Conservation (phyloP, 345 rosid genomes). For the Brassica napus region Da-Ae NC_063451.1:45663501-45664000, state of each 20-base stretch:
- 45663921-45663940: conserved; percentile 69
- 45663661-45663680: conserved; percentile 15
- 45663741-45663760: conserved; percentile 70
- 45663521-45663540: neutral
- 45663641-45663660: neutral
- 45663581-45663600: neutral
- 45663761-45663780: conserved; percentile 90
- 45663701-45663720: neutral
- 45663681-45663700: conserved; percentile 8
- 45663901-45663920: conserved; percentile 25
- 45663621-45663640: neutral
- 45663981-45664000: conserved; percentile 94
- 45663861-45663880: neutral
- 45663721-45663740: neutral
- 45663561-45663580: neutral
- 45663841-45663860: neutral
- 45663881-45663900: neutral
- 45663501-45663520: neutral
- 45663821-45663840: conserved; percentile 92
- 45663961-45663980: conserved; percentile 96
- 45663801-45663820: conserved; percentile 72
- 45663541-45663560: neutral
- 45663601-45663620: neutral
- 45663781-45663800: conserved; percentile 88
- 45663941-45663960: conserved; percentile 92